A percentile compares a stretch with the other conserved stretches of the same genome.
phyloP scores from a whole-genome alignment of 768 basidiomycete species.

The Lactarius akahatsu region DNA sequence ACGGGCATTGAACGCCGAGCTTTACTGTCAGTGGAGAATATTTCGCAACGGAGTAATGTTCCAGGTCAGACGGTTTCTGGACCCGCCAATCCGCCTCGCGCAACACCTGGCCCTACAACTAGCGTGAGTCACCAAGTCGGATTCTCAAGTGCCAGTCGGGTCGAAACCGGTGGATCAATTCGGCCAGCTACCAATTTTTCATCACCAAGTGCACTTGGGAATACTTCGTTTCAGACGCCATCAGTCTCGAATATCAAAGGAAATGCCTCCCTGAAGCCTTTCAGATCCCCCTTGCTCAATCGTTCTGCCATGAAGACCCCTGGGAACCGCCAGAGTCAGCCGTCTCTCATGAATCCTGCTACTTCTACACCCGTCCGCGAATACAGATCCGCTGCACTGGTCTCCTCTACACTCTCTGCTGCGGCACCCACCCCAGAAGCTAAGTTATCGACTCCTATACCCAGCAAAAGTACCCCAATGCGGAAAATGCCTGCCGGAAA shows the following conservation, averaged over 20 bases:
- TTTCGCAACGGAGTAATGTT: conserved; percentile 1
- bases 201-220: conserved; percentile 6
- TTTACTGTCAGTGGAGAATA: conserved; percentile 3
- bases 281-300: conserved; percentile 26
- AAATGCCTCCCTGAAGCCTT: conserved; percentile 13
- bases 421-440: conserved; percentile 2
- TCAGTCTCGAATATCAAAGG: conserved; percentile 1
- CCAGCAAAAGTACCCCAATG: conserved; percentile 8
- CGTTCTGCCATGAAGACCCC: neutral
- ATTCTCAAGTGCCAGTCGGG: conserved; percentile 4
- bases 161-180: neutral
- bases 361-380: conserved; percentile 18
- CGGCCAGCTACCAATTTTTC: conserved; percentile 11
- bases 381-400: neutral
- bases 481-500: conserved; percentile 34
- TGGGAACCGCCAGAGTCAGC: neutral
- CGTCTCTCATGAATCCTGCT: conserved; percentile 4
- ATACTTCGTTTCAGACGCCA: conserved; percentile 13
- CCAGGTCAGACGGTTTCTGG: neutral
- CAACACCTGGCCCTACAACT: neutral
- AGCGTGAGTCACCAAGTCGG: neutral
- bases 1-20: conserved; percentile 1
- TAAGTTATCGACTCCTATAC: conserved; percentile 18
- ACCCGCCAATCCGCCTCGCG: neutral
- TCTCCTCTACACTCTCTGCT: neutral